Conservation (phyloP, 2,329 filamentous ascomycete species). For the Pseudocercospora eumusae region DNA sequence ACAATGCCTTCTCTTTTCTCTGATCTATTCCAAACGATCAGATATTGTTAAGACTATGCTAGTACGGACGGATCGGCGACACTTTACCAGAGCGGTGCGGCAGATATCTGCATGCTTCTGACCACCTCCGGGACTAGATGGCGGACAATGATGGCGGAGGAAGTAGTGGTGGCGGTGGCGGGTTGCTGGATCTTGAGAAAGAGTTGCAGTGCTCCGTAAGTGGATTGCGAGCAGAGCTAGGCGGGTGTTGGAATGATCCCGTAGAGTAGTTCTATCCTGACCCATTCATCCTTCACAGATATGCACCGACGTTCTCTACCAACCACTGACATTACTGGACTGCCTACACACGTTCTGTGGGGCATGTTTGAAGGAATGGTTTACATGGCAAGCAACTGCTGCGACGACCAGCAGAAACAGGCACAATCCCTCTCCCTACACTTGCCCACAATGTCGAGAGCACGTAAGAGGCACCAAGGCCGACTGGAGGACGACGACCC, state of each 20-base stretch:
- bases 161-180: slow-evolving; percentile 16
- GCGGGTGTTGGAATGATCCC: not conserved
- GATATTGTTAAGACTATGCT: too few relatives aligned
- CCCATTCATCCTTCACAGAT: slow-evolving; percentile 65
- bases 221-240: slow-evolving; percentile 31
- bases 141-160: slow-evolving; percentile 12
- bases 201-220: slow-evolving; percentile 93
- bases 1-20: too few relatives aligned
- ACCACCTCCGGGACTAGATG: slow-evolving; percentile 7
- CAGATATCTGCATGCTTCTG: not conserved
- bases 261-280: slow-evolving; percentile 7
- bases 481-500: slow-evolving; percentile 85
- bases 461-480: slow-evolving; percentile 81
- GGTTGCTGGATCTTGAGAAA: slow-evolving; percentile 71
- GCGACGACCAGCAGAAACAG: slow-evolving; percentile 39
- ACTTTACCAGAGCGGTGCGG: not conserved
- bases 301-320: slow-evolving; percentile 72
- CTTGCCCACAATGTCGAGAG: slow-evolving; percentile 90
- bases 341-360: slow-evolving; percentile 77
- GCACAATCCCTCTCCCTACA: slow-evolving; percentile 62
- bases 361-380: slow-evolving; percentile 95
- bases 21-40: too few relatives aligned
- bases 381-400: slow-evolving; percentile 70
- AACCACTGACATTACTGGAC: slow-evolving; percentile 45
- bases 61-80: slow-evolving; percentile 10